Evolutionary conservation across 2,329 filamentous ascomycete species (phyloP).

Genomic region (Ophiocordyceps australis): DNA sequence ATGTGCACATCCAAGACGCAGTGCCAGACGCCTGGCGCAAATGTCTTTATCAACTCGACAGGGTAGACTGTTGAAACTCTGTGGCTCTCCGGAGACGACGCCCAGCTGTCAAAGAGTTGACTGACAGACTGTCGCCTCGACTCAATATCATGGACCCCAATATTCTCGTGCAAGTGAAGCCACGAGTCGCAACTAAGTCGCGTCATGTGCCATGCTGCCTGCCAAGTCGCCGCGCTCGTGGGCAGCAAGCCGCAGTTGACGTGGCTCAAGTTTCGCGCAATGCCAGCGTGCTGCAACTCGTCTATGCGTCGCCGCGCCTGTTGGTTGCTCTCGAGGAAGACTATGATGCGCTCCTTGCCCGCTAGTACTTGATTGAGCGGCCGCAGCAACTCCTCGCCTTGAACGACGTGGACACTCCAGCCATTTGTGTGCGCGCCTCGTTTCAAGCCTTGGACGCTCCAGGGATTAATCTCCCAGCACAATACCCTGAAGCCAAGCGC

Average conservation of each 20-base stretch:
- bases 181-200: conserved; percentile 20
- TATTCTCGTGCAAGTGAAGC: conserved; percentile 52
- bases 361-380: conserved; percentile 17
- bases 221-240: conserved; percentile 35
- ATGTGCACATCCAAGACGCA: conserved; percentile 48
- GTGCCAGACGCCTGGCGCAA: conserved; percentile 51
- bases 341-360: conserved; percentile 36
- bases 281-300: conserved; percentile 15
- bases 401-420: conserved; percentile 41
- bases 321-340: conserved; percentile 53
- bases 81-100: conserved; percentile 3
- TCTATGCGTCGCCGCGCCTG: conserved; percentile 25
- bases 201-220: conserved; percentile 26
- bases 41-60: conserved; percentile 50
- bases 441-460: conserved; percentile 68
- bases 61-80: conserved; percentile 25
- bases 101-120: conserved; percentile 21
- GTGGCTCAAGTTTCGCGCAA: conserved; percentile 26
- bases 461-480: conserved; percentile 81
- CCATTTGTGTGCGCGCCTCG: conserved; percentile 55
- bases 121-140: conserved; percentile 27
- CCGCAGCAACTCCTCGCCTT: conserved; percentile 16
- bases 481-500: conserved; percentile 54
- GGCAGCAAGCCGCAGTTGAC: conserved; percentile 48
- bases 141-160: conserved; percentile 34